Base-by-base conservation (phyloP, 306 rosid species). In the Spatholobus suberectus region DNA sequence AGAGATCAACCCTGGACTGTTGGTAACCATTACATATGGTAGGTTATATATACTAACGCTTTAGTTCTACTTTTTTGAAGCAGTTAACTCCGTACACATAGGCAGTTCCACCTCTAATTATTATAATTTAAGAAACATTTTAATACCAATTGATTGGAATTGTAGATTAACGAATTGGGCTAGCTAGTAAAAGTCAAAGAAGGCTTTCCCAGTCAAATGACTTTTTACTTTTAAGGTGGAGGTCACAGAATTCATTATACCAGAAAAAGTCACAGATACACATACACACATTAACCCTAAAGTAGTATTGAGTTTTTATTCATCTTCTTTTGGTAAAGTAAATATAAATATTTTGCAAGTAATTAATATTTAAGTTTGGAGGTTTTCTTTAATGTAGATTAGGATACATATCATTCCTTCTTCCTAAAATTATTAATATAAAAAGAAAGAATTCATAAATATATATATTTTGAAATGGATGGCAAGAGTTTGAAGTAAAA, bases 161-260 rank as follows among this genome's bases (percentile, higher is more conserved):
- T 6, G 44, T 20, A 49, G 27, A 29, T 37, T 26, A 17, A 13
- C 11, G 14, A 57, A 57, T 20, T 2, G 26, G 11, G 9, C 4
- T 35, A 4, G 70, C 23, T 9, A 58, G 55, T 55, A 12, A 73
- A 58, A 40, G 69, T 75, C 44, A 58, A 76, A 58, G 70, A 57
- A 14, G 70, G n/a, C 29, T 44, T 73, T 73, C 32, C 67, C 29
- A 41, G 70, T 59, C 70, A 59, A 58, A 58, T 26, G 4, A 15
- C 59, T 71, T 71, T 71, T 71, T 59, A 71, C 58, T 76, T 78
- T 66, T 21, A 67, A 14, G 8, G 67, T 17, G 75, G 37, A 38
- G 2, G 10, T n/a, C 24, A 46, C 52, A 47, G 34, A 14, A 27
- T 63, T 15, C 44, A 27, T 61, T 13, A 17, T 34, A 17, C 43